Conservation (phyloP, 768 basidiomycete genomes). For the Hypsizygus marmoreus region DNA sequence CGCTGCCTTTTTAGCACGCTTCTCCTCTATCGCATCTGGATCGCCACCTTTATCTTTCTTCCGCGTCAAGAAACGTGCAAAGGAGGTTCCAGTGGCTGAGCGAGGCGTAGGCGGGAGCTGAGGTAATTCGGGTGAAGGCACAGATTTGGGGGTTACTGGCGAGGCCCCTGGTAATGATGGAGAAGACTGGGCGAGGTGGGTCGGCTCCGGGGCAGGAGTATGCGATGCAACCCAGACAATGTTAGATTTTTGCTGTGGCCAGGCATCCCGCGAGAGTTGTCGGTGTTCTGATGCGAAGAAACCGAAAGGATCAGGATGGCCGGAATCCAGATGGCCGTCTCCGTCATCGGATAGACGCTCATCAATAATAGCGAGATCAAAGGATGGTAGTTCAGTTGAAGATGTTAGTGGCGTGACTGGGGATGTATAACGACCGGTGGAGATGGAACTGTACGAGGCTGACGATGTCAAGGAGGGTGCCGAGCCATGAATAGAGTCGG, state of each 20-base stretch:
- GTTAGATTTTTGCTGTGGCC: conserved; percentile 31
- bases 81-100: conserved; percentile 14
- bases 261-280: conserved; percentile 19
- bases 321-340: conserved; percentile 7
- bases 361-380: conserved; percentile 39
- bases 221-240: conserved; percentile 16
- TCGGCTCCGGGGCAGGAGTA: conserved; percentile 1
- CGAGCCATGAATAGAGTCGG: conserved; percentile 15
- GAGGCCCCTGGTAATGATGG: neutral
- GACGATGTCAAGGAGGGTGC: conserved; percentile 49
- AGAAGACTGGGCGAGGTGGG: conserved; percentile 1
- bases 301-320: conserved; percentile 9
- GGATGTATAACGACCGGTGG: conserved; percentile 26
- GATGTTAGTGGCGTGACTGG: conserved; percentile 33
- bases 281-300: conserved; percentile 12
- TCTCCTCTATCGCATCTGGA: conserved; percentile 9
- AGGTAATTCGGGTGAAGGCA: neutral
- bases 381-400: conserved; percentile 19
- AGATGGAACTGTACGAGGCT: conserved; percentile 37
- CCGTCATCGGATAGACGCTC: conserved; percentile 27
- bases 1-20: conserved; percentile 10
- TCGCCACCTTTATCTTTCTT: conserved; percentile 7
- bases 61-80: conserved; percentile 25
- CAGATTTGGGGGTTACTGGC: neutral
- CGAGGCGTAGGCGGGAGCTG: conserved; percentile 17